phyloP scores from a whole-genome alignment of 208 protist genomes.

The Trypanosoma theileri region DNA sequence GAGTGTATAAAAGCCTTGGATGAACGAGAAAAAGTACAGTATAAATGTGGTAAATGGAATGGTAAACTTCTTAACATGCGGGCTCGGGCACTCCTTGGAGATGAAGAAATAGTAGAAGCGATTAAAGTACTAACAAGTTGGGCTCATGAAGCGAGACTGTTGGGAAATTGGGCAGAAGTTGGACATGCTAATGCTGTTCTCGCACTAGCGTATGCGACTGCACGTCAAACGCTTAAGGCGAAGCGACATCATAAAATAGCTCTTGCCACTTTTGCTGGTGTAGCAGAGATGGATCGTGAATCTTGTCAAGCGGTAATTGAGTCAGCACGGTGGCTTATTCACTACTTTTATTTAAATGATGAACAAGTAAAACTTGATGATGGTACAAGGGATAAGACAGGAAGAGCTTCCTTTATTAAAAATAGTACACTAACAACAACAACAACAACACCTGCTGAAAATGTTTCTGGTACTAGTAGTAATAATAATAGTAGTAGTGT shows the following conservation, averaged over 20 bases:
- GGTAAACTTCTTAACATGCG: slow-evolving; percentile 66
- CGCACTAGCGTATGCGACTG: slow-evolving; percentile 57
- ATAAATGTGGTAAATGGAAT: slow-evolving; percentile 70
- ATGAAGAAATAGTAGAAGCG: slow-evolving; percentile 54
- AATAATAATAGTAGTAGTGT: slow-evolving; percentile 5
- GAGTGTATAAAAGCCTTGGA: slow-evolving; percentile 72
- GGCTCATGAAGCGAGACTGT: slow-evolving; percentile 65
- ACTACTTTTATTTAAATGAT: slow-evolving; percentile 80
- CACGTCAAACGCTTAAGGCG: slow-evolving; percentile 58
- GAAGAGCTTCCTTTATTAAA: slow-evolving; percentile 2
- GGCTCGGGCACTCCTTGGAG: slow-evolving; percentile 68
- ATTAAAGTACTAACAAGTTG: slow-evolving; percentile 80
- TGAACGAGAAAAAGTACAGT: slow-evolving; percentile 80
- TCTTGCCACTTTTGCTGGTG: slow-evolving; percentile 47
- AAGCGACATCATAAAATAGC: slow-evolving; percentile 60
- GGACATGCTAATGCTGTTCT: slow-evolving; percentile 68
- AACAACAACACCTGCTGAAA: background rate
- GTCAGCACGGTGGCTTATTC: slow-evolving; percentile 81
- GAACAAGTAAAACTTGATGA: slow-evolving; percentile 58
- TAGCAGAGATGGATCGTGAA: slow-evolving; percentile 35
- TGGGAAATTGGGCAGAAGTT: slow-evolving; percentile 62
- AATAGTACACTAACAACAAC: background rate
- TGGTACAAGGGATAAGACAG: background rate
- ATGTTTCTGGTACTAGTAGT: background rate
- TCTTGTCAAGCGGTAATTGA: slow-evolving; percentile 49